phyloP scores from a whole-genome alignment of 2,329 filamentous ascomycete species.

The Pseudogymnoascus destructans region DNA sequence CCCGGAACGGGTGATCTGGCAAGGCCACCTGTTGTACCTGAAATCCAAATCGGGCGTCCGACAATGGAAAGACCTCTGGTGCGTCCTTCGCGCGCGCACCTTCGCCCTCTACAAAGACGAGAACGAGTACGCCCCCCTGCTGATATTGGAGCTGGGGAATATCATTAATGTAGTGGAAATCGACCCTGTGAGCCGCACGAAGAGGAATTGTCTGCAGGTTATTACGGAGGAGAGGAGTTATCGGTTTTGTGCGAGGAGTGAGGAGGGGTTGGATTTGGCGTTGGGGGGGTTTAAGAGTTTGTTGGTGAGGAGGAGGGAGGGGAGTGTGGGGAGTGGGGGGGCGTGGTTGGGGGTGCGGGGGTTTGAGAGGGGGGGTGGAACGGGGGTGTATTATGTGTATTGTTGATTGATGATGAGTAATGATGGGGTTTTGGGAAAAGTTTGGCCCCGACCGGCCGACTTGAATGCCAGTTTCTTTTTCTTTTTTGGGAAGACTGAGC shows the following conservation, averaged over 20 bases:
- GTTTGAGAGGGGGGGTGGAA: not conserved
- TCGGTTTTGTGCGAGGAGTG: conserved; percentile 62
- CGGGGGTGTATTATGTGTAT: not conserved
- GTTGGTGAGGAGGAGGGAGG: conserved; percentile 54
- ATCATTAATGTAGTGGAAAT: conserved; percentile 90
- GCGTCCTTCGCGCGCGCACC: conserved; percentile 72
- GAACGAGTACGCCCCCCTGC: conserved; percentile 72
- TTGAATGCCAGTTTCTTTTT: not conserved
- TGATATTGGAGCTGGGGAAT: conserved; percentile 63
- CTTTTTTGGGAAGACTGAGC: not conserved
- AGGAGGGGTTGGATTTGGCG: conserved; percentile 72
- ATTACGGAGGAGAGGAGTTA: conserved; percentile 86
- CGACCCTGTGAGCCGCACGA: conserved; percentile 72
- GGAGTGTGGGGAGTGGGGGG: not conserved
- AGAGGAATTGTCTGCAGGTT: conserved; percentile 77
- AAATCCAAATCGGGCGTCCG: conserved; percentile 69
- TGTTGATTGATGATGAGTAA: not conserved
- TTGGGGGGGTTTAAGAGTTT: conserved; percentile 86
- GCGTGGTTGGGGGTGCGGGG: not conserved
- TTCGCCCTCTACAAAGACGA: conserved; percentile 90
- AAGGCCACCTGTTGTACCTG: conserved; percentile 77
- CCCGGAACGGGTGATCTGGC: conserved; percentile 81
- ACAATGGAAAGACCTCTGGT: conserved; percentile 89
- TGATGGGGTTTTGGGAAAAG: not conserved
- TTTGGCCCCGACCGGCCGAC: not conserved